phyloP scores from a whole-genome alignment of 2,329 filamentous ascomycete species.

The Phialophora macrospora region DNA sequence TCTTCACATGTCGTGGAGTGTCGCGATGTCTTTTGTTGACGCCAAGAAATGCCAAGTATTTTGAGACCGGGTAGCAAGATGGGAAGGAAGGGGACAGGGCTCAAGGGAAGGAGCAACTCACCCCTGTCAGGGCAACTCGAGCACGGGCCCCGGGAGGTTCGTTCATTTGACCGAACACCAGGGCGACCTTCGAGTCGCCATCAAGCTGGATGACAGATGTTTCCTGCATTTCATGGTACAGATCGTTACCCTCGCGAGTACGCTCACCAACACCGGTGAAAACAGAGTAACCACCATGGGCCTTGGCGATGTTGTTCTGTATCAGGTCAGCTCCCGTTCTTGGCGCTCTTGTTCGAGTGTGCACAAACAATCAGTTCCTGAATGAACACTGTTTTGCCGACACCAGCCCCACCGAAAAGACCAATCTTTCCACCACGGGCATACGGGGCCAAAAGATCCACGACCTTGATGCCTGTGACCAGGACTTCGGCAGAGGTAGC shows the following conservation, averaged over 20 bases:
- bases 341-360: constrained; percentile 2
- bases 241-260: constrained; percentile 99
- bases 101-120: constrained; percentile 57
- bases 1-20: too few relatives aligned
- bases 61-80: not conserved
- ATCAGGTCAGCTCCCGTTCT: constrained; percentile 27
- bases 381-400: constrained; percentile 99
- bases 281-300: constrained; percentile 99
- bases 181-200: constrained; percentile 97
- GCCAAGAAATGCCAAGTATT: too few relatives aligned
- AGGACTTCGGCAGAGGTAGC: constrained; percentile 95
- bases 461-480: constrained; percentile 99
- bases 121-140: constrained; percentile 89
- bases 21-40: too few relatives aligned
- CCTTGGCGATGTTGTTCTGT: constrained; percentile 99
- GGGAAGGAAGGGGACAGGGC: not conserved
- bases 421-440: constrained; percentile 99
- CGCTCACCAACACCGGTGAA: constrained; percentile 99
- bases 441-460: constrained; percentile 97
- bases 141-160: constrained; percentile 99
- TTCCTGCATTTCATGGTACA: constrained; percentile 99
- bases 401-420: constrained; percentile 99
- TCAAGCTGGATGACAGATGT: constrained; percentile 99
- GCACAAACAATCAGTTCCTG: constrained; percentile 87
- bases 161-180: constrained; percentile 99